These are phyloP conservation scores for Corymbia citriodora DNA, from an alignment of 441 rosid genomes.

Conservation along the genomic window DNA sequence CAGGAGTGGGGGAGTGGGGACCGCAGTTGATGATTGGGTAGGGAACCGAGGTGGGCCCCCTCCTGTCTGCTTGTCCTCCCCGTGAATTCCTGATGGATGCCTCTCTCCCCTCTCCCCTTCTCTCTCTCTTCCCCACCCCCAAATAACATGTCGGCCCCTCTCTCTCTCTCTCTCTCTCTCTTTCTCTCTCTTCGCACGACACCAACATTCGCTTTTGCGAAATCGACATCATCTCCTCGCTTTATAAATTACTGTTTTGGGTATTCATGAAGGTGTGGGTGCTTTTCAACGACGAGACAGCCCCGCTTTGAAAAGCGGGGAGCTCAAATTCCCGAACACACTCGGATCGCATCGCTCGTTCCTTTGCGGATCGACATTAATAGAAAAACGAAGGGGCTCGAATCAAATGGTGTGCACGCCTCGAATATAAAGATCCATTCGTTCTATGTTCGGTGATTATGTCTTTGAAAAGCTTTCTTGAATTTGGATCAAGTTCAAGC, in stretches of 20 bases:
- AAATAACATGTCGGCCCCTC: background rate
- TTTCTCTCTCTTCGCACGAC: background rate
- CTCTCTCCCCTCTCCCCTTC: fast-evolving
- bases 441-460: background rate
- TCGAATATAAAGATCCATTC: background rate
- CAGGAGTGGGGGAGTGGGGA: background rate
- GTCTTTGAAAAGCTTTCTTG: background rate
- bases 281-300: background rate
- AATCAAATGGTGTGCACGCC: background rate
- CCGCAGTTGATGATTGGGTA: constrained; percentile 5
- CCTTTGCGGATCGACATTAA: background rate
- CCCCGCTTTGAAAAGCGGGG: background rate
- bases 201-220: background rate
- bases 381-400: background rate
- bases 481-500: background rate
- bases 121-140: background rate
- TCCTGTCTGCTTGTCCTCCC: constrained; percentile 2
- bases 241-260: background rate
- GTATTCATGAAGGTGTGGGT: background rate
- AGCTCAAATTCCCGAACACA: background rate
- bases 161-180: too few relatives aligned
- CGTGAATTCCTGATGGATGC: background rate
- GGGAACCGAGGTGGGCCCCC: background rate
- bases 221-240: background rate
- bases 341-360: background rate